Evolutionary conservation across 352 stramenopile genomes (phyloP).

Genomic region (Phytophthora macrochlamydospora): DNA sequence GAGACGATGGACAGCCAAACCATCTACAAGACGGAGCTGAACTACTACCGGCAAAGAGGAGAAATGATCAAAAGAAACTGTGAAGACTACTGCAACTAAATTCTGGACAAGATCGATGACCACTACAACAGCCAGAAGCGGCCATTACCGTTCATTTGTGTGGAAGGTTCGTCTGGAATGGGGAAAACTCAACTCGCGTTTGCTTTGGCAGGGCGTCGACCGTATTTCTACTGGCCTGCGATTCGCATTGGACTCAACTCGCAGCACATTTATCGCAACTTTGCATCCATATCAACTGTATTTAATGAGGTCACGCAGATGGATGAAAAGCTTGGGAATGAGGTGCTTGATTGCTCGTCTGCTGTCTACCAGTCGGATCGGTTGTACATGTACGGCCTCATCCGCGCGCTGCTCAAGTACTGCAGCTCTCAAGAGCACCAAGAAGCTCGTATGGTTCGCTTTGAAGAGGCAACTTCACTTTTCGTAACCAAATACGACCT

Average conservation of each 20-base stretch:
- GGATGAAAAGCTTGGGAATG: neutral
- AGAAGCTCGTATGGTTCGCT: neutral
- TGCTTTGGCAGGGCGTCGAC: constrained; percentile 5
- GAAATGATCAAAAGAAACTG: constrained; percentile 3
- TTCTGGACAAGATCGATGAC: constrained; percentile 15
- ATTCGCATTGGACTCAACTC: constrained; percentile 1
- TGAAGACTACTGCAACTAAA: constrained; percentile 7
- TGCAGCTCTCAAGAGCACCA: neutral
- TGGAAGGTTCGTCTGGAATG: constrained; percentile 28
- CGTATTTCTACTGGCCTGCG: constrained; percentile 25
- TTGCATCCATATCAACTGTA: neutral
- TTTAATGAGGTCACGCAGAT: neutral
- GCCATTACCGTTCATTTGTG: constrained; percentile 24
- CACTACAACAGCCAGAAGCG: neutral
- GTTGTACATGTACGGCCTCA: constrained; percentile 23
- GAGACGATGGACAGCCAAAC: neutral
- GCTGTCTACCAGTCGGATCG: constrained; percentile 3
- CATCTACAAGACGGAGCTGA: neutral
- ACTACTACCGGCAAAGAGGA: constrained; percentile 2
- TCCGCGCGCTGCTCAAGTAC: constrained; percentile 17
- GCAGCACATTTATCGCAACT: constrained; percentile 12
- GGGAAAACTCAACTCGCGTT: constrained; percentile 30
- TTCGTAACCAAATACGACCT: too few species aligned
- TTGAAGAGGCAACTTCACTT: too few species aligned
- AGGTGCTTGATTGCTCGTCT: constrained; percentile 4